Conservation (phyloP, 2,329 filamentous ascomycete species). For the Bipolaris cookei region DNA sequence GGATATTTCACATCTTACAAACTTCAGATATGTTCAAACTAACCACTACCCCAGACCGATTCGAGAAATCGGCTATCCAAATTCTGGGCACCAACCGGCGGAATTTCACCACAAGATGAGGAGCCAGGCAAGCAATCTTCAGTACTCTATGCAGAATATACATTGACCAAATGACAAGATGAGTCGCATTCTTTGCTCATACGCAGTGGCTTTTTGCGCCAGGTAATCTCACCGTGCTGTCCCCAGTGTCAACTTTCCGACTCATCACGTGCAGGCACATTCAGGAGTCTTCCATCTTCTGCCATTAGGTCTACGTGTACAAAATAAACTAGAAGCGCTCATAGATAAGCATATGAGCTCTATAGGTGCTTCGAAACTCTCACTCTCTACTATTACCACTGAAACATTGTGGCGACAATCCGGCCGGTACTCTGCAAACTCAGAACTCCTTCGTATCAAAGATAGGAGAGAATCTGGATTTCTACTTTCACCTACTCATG, state of each 20-base stretch:
- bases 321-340: conserved; percentile 82
- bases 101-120: conserved; percentile 63
- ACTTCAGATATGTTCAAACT: neutral
- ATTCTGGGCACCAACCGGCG: conserved; percentile 80
- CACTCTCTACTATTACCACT: conserved; percentile 84
- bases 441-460: conserved; percentile 82
- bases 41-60: conserved; percentile 54
- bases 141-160: neutral
- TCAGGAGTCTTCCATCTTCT: conserved; percentile 92
- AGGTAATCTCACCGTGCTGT: conserved; percentile 31
- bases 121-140: conserved; percentile 47
- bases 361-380: conserved; percentile 80
- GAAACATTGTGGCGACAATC: conserved; percentile 83
- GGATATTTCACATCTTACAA: neutral
- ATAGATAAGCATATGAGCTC: conserved; percentile 89
- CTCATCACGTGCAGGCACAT: conserved; percentile 66
- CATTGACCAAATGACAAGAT: conserved; percentile 29
- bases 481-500: conserved; percentile 89
- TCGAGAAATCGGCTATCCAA: conserved; percentile 69
- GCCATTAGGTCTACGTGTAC: conserved; percentile 83
- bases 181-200: conserved; percentile 54
- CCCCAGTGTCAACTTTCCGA: neutral
- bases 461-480: conserved; percentile 79
- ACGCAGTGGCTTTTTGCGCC: conserved; percentile 55
- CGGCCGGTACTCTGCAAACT: conserved; percentile 75